Evolutionary conservation across 1,284 basidiomycete species (phyloP).

Genomic region (Moesziomyces parantarcticus): DNA sequence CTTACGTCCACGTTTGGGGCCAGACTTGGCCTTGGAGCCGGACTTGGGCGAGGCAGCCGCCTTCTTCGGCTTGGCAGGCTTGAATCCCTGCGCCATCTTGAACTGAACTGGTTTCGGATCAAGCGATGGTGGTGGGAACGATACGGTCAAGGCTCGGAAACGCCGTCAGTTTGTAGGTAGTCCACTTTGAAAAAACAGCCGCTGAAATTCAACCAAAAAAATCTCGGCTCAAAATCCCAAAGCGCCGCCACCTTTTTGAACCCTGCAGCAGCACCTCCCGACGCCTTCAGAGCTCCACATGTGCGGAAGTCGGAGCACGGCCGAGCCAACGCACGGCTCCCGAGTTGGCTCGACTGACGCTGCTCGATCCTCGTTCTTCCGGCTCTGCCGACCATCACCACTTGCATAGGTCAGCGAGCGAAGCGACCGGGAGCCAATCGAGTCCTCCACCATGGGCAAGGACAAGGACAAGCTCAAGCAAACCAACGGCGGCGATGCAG

Average conservation of each 20-base stretch:
- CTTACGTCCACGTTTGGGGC: constrained; percentile 55
- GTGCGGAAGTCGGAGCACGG: background rate
- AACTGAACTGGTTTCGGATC: background rate
- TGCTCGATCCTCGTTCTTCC: background rate
- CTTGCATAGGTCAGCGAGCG: too few species aligned
- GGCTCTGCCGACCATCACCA: background rate
- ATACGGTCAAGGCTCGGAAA: constrained; percentile 3
- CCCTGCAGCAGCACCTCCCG: background rate
- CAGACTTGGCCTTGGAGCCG: constrained; percentile 33
- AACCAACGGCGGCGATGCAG: constrained; percentile 2
- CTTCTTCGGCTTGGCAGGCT: constrained; percentile 49
- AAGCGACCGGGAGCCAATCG: background rate
- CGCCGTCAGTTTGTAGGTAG: background rate
- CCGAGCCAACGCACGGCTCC: too few species aligned
- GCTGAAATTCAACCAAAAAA: background rate
- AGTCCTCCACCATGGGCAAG: constrained; percentile 18
- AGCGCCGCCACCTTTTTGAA: background rate
- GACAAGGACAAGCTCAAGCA: constrained; percentile 21
- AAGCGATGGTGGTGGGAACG: background rate
- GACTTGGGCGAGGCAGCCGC: constrained; percentile 30
- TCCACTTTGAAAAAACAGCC: background rate
- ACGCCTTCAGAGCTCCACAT: background rate
- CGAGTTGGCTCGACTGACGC: background rate
- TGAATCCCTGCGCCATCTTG: constrained; percentile 57
- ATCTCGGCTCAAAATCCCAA: background rate